phyloP scores from a whole-genome alignment of 305 asterid genomes.

The Euphrasia arctica region DNA sequence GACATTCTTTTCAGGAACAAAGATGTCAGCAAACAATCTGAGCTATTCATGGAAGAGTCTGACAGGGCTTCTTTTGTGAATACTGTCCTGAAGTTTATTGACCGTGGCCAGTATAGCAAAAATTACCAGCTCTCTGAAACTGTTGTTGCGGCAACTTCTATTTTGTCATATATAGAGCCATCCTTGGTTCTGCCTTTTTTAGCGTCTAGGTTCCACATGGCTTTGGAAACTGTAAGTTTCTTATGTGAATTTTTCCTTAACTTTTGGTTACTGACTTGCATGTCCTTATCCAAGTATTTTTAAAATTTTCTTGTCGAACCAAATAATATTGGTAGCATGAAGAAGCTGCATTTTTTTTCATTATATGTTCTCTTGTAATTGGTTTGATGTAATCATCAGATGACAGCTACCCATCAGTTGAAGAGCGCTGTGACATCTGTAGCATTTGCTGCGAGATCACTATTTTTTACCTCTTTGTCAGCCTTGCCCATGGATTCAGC shows the following conservation, averaged over 20 bases:
- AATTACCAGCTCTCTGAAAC: constrained; percentile 89
- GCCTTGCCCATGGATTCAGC: constrained; percentile 41
- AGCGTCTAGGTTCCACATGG: constrained; percentile 94
- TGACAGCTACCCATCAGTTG: constrained; percentile 99
- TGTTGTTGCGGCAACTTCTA: constrained; percentile 91
- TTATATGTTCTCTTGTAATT: constrained; percentile 22
- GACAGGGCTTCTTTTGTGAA: constrained; percentile 84
- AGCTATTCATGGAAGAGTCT: constrained; percentile 52
- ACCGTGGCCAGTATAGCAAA: constrained; percentile 99
- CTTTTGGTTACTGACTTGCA: constrained; percentile 12
- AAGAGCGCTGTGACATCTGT: constrained; percentile 94
- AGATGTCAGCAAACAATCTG: constrained; percentile 46
- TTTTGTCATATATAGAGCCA: constrained; percentile 93
- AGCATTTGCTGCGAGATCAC: constrained; percentile 87
- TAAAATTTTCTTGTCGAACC: constrained; percentile 9
- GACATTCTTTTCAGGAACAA: constrained; percentile 64
- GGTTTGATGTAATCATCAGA: constrained; percentile 47
- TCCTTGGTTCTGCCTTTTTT: constrained; percentile 90
- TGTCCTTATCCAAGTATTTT: constrained; percentile 13
- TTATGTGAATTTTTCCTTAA: neutral
- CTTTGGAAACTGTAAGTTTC: constrained; percentile 92
- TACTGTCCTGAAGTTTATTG: constrained; percentile 77
- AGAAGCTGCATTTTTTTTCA: constrained; percentile 9
- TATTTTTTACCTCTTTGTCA: constrained; percentile 63
- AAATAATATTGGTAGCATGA: constrained; percentile 17